These are phyloP conservation scores for Clavispora phyllophila DNA, from an alignment of 805 yeast genomes.

Conservation along the genomic window DNA sequence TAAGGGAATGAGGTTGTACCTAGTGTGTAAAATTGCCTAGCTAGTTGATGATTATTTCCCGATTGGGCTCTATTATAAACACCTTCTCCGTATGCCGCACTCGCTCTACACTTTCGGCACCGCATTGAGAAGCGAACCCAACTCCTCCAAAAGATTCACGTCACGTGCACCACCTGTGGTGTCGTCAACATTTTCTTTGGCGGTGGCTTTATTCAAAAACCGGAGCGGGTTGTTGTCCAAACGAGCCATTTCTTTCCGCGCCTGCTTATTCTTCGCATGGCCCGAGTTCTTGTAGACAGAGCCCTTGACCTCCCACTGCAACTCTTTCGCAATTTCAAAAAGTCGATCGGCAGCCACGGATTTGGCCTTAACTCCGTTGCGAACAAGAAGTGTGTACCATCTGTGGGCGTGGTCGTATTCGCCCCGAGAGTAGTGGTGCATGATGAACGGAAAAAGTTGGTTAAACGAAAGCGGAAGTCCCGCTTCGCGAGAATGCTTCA, in stretches of 20 bases:
- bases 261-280: conserved; percentile 20
- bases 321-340: conserved; percentile 29
- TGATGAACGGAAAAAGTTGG: conserved; percentile 35
- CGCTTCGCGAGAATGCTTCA: conserved; percentile 20
- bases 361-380: conserved; percentile 27
- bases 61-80: conserved; percentile 4
- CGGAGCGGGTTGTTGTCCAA: conserved; percentile 15
- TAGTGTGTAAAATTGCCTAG: neutral
- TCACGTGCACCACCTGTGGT: conserved; percentile 3
- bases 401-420: conserved; percentile 28
- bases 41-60: conserved; percentile 2
- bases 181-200: conserved; percentile 5
- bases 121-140: conserved; percentile 1
- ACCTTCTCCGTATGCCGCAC: conserved; percentile 10
- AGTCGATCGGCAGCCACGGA: conserved; percentile 24
- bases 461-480: conserved; percentile 34
- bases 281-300: conserved; percentile 23
- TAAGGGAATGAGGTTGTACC: neutral
- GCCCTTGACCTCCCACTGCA: conserved; percentile 33
- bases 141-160: conserved; percentile 2
- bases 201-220: conserved; percentile 8
- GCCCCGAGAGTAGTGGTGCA: conserved; percentile 27
- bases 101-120: conserved; percentile 3
- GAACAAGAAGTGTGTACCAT: conserved; percentile 34
- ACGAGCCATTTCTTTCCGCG: conserved; percentile 5